phyloP scores from a whole-genome alignment of 345 rosid species.

The Moricandia arvensis region DNA sequence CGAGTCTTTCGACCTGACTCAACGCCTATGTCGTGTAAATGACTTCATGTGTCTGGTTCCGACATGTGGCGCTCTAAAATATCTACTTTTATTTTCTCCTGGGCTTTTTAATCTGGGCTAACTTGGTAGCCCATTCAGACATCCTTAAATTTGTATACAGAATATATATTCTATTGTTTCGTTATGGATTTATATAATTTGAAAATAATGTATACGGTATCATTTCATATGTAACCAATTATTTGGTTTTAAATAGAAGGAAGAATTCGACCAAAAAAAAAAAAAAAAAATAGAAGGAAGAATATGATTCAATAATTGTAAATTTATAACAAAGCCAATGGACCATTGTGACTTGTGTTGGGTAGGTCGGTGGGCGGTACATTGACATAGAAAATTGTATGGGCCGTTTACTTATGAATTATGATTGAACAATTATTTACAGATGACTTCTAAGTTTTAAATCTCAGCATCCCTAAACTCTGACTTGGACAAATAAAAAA shows the following conservation, averaged over 20 bases:
- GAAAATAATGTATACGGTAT: constrained; percentile 4
- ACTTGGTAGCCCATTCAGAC: constrained; percentile 6
- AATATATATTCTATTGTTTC: neutral
- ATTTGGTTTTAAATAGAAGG: neutral
- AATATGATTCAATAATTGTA: constrained; percentile 24
- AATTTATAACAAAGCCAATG: neutral
- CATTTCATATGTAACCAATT: constrained; percentile 31
- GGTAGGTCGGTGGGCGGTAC: constrained; percentile 14
- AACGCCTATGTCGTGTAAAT: constrained; percentile 39
- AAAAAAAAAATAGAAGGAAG: neutral
- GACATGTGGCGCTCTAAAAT: constrained; percentile 24
- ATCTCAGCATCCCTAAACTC: neutral
- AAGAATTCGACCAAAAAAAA: no score
- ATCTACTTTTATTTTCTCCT: neutral
- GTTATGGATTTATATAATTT: neutral
- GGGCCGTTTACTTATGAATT: constrained; percentile 24
- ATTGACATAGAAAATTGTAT: constrained; percentile 17
- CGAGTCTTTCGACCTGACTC: constrained; percentile 41
- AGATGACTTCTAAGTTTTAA: neutral
- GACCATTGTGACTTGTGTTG: constrained; percentile 22
- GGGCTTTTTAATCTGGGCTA: constrained; percentile 20
- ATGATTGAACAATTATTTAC: neutral
- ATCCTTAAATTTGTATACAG: neutral
- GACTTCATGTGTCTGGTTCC: constrained; percentile 17
- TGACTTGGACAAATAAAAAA: neutral